Evolutionary conservation across 345 rosid species (phyloP).

Genomic region (Populus tremula): DNA sequence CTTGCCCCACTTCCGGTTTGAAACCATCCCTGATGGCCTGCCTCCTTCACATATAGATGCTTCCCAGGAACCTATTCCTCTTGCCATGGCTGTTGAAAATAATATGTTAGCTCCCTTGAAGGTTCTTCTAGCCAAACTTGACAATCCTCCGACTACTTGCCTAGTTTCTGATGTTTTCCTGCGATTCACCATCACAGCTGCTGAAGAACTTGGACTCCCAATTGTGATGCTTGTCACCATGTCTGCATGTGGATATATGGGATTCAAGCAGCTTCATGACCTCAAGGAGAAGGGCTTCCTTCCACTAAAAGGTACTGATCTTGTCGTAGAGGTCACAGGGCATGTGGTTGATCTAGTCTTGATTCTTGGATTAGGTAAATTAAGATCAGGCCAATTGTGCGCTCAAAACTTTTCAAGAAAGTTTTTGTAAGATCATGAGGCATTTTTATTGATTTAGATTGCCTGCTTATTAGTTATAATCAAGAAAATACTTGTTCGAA

Average conservation of each 20-base stretch:
- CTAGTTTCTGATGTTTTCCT: slow-evolving; percentile 41
- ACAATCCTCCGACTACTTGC: slow-evolving; percentile 36
- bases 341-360: too few species aligned
- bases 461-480: too few species aligned
- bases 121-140: slow-evolving; percentile 31
- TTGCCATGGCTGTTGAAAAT: slow-evolving; percentile 26
- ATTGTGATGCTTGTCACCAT: slow-evolving; percentile 22
- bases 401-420: too few species aligned
- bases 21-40: not conserved
- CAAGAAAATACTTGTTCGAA: too few species aligned
- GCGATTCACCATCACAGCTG: slow-evolving; percentile 44
- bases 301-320: slow-evolving; percentile 10
- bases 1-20: not conserved
- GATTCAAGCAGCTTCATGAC: not conserved
- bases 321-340: too few species aligned
- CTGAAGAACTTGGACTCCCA: slow-evolving; percentile 35
- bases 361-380: too few species aligned
- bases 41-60: slow-evolving; percentile 14
- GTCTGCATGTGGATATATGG: slow-evolving; percentile 4
- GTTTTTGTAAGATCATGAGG: too few species aligned
- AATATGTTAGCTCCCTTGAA: slow-evolving; percentile 26
- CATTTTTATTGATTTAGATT: too few species aligned
- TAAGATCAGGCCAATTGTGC: too few species aligned
- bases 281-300: slow-evolving; percentile 3
- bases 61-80: slow-evolving; percentile 36